These are phyloP conservation scores for Fennellomyces sp. DNA, from an alignment of 371 early-diverging fungal species.

Conservation along the genomic window DNA sequence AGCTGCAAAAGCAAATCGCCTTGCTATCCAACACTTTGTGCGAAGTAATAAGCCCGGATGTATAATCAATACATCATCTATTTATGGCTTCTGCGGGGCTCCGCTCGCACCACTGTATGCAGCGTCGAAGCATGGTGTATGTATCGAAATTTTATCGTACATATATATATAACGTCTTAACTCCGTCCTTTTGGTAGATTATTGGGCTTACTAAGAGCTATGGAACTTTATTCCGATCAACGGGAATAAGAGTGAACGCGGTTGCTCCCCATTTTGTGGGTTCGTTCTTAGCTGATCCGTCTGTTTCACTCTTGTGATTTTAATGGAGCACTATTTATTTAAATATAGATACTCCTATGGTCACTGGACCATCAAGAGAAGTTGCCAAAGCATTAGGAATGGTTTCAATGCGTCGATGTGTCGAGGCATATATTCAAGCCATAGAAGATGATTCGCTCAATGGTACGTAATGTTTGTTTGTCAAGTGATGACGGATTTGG, in stretches of 20 bases:
- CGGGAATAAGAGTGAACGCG: slow-evolving; percentile 72
- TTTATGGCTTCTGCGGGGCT: slow-evolving; percentile 76
- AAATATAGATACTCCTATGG: slow-evolving; percentile 36
- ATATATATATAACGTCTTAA: too few relatives aligned
- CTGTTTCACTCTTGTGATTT: neutral
- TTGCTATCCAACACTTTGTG: slow-evolving; percentile 69
- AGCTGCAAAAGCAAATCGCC: slow-evolving; percentile 67
- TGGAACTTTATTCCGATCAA: slow-evolving; percentile 40
- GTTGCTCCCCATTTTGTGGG: slow-evolving; percentile 80
- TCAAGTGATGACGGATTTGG: too few relatives aligned
- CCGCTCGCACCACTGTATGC: slow-evolving; percentile 74
- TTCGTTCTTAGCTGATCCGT: slow-evolving; percentile 23
- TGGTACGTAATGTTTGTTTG: too few relatives aligned
- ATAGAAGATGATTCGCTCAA: slow-evolving; percentile 29
- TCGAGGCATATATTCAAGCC: slow-evolving; percentile 26
- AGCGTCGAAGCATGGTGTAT: slow-evolving; percentile 80
- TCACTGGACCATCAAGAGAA: slow-evolving; percentile 12
- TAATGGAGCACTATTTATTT: neutral
- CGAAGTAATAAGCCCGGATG: slow-evolving; percentile 58
- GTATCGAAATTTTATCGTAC: slow-evolving; percentile 3
- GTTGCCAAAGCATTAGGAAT: slow-evolving; percentile 21
- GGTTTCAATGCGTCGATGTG: slow-evolving; percentile 26
- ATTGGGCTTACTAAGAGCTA: slow-evolving; percentile 67
- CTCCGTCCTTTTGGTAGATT: slow-evolving; percentile 28
- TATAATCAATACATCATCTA: slow-evolving; percentile 79